A percentile compares a stretch with the other conserved stretches of the same genome.
Evolutionary conservation across 1,284 basidiomycete genomes (phyloP).

Genomic region (Ceratobasidium sp.): DNA sequence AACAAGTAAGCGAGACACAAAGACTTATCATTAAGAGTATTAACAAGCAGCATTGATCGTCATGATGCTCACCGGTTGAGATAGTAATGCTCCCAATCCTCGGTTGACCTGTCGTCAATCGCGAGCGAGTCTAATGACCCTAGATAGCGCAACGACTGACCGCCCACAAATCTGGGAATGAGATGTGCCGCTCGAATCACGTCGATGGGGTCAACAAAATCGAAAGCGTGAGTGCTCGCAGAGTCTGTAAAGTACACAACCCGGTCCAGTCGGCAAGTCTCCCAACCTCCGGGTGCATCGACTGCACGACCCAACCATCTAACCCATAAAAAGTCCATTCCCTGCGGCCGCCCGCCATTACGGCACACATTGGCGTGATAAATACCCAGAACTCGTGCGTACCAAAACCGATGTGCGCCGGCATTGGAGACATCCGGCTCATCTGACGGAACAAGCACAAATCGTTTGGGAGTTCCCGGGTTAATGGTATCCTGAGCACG

Average conservation of each 20-base stretch:
- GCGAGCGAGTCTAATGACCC: constrained; percentile 19
- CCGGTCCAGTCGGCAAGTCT: constrained; percentile 43
- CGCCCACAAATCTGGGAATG: constrained; percentile 46
- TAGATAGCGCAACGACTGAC: constrained; percentile 23
- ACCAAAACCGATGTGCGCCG: constrained; percentile 45
- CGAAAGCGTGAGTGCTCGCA: constrained; percentile 46
- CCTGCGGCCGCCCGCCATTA: neutral
- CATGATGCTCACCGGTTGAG: constrained; percentile 24
- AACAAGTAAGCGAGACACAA: neutral
- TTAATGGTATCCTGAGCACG: constrained; percentile 32
- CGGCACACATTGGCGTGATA: constrained; percentile 46
- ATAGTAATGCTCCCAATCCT: constrained; percentile 38
- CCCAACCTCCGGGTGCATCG: constrained; percentile 40
- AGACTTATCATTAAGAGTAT: neutral
- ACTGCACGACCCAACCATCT: constrained; percentile 45
- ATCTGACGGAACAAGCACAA: neutral
- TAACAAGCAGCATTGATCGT: neutral
- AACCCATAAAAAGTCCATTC: constrained; percentile 46
- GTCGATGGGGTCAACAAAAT: constrained; percentile 52
- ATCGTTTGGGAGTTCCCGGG: neutral
- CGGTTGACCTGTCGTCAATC: neutral
- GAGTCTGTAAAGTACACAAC: constrained; percentile 48
- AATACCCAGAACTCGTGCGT: constrained; percentile 48
- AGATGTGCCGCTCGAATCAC: constrained; percentile 51
- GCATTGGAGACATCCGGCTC: neutral